These are phyloP conservation scores for Aspergillus ellipticus DNA, from an alignment of 495 filamentous ascomycete genomes.

Conservation along the genomic window DNA sequence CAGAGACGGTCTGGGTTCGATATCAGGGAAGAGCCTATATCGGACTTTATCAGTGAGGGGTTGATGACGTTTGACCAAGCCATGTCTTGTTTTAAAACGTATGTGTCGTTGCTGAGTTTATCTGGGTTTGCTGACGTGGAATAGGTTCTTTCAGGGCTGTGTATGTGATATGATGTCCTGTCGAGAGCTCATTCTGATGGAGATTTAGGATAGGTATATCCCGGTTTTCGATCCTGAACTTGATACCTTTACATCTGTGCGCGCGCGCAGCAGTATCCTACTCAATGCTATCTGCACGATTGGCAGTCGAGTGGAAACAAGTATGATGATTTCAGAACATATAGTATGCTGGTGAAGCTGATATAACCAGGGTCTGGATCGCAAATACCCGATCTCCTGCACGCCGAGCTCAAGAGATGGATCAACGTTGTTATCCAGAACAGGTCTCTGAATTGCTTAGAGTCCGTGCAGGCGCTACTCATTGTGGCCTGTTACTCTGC, in stretches of 20 bases:
- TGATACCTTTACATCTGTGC: slow-evolving; percentile 41
- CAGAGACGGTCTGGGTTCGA: slow-evolving; percentile 35
- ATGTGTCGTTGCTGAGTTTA: slow-evolving; percentile 1
- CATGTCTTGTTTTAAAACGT: slow-evolving; percentile 34
- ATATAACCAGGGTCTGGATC: slow-evolving; percentile 26
- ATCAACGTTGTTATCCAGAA: slow-evolving; percentile 45
- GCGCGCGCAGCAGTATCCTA: slow-evolving; percentile 39
- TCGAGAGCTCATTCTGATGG: slow-evolving; percentile 1
- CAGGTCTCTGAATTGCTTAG: slow-evolving; percentile 31
- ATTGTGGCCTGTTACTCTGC: slow-evolving; percentile 47
- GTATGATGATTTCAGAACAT: slow-evolving; percentile 9
- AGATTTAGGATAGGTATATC: slow-evolving; percentile 38
- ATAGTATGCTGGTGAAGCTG: neutral
- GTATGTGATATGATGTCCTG: slow-evolving; percentile 14
- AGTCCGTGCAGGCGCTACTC: slow-evolving; percentile 48
- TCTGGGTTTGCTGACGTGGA: neutral
- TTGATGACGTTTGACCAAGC: slow-evolving; percentile 33
- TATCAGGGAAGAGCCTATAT: slow-evolving; percentile 30
- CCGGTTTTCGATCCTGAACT: slow-evolving; percentile 41
- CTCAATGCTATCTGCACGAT: slow-evolving; percentile 48
- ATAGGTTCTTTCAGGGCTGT: slow-evolving; percentile 45
- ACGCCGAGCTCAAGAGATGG: slow-evolving; percentile 40
- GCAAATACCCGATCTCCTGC: slow-evolving; percentile 34
- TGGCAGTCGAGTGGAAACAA: slow-evolving; percentile 41
- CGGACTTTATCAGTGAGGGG: slow-evolving; percentile 35